Percentiles rank a stretch among this genome's conserved stretches.
Conservation (phyloP, 192 early-diverging fungal species). For the Coemansia sp. region DNA sequence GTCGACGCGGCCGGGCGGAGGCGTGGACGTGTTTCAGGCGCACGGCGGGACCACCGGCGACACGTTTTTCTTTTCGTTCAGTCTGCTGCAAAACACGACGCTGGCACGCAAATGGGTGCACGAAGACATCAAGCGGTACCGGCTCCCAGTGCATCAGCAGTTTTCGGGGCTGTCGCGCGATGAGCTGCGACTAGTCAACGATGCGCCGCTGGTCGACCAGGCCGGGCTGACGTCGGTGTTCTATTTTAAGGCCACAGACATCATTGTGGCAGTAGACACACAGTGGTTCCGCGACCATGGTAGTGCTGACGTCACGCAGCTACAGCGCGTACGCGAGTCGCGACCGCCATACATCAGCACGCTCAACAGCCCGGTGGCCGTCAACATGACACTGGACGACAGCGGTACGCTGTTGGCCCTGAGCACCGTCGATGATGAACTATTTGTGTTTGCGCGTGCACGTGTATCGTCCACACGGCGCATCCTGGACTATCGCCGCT, state of each 20-base stretch:
- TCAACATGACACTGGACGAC: constrained; percentile 52
- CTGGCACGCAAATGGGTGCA: constrained; percentile 21
- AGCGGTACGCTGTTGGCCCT: constrained; percentile 49
- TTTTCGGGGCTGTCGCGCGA: constrained; percentile 53
- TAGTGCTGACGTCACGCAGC: constrained; percentile 42
- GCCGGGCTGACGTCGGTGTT: constrained; percentile 45
- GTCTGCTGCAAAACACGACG: constrained; percentile 48
- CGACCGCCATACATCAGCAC: constrained; percentile 54
- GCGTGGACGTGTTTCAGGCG: constrained; percentile 46
- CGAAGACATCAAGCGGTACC: constrained; percentile 45
- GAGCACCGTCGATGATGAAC: constrained; percentile 51
- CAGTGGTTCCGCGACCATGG: constrained; percentile 53
- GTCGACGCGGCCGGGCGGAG: constrained; percentile 34
- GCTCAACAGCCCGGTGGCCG: constrained; percentile 50
- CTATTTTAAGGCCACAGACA: constrained; percentile 52
- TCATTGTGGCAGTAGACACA: constrained; percentile 45
- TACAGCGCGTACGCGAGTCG: constrained; percentile 52
- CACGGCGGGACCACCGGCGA: constrained; percentile 37
- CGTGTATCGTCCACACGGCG: constrained; percentile 25
- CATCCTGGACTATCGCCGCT: constrained; percentile 51
- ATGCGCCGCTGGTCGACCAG: constrained; percentile 45
- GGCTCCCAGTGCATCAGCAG: constrained; percentile 49
- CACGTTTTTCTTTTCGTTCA: constrained; percentile 52
- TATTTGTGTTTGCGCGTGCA: constrained; percentile 47
- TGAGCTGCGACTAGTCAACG: constrained; percentile 50